Conservation (phyloP, 225 moss, liverwort and hornwort species). For the Ulota crispa region DNA sequence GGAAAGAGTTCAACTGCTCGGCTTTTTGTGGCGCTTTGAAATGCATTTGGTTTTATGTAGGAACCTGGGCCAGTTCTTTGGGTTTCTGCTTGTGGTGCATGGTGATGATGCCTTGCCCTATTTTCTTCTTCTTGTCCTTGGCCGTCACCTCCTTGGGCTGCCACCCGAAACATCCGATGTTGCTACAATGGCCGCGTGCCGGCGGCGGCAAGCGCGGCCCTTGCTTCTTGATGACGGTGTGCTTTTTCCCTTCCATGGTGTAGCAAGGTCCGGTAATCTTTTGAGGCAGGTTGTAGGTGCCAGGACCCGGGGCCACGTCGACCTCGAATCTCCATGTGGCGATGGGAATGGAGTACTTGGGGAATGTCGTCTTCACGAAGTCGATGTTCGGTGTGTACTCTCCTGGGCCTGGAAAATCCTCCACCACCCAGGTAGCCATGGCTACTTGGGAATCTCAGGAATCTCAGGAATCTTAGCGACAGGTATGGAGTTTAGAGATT, state of each 20-base stretch:
- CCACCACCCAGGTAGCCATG: conserved; percentile 7
- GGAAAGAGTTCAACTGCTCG: background rate
- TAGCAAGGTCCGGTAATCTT: conserved; percentile 24
- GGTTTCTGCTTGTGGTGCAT: conserved; percentile 34
- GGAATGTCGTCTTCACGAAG: conserved; percentile 26
- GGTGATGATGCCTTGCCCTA: conserved; percentile 42
- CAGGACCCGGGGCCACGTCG: conserved; percentile 30
- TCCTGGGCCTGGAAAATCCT: conserved; percentile 44
- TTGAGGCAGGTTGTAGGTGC: conserved; percentile 30
- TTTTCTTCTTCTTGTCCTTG: conserved; percentile 8
- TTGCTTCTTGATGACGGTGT: conserved; percentile 17
- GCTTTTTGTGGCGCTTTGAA: background rate
- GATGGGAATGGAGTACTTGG: conserved; percentile 35
- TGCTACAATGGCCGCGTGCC: conserved; percentile 3
- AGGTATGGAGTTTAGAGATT: background rate
- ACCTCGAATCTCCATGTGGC: conserved; percentile 20
- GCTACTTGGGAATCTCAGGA: conserved; percentile 1
- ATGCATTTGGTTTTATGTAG: background rate
- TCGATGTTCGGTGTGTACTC: conserved; percentile 40
- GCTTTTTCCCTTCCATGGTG: conserved; percentile 36
- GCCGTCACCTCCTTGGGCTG: conserved; percentile 16
- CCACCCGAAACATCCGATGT: conserved; percentile 20
- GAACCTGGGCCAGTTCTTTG: conserved; percentile 18
- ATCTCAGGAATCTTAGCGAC: background rate
- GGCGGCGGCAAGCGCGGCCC: background rate